phyloP scores from a whole-genome alignment of 768 basidiomycete species.

The Kwoniella newhampshirensis region DNA sequence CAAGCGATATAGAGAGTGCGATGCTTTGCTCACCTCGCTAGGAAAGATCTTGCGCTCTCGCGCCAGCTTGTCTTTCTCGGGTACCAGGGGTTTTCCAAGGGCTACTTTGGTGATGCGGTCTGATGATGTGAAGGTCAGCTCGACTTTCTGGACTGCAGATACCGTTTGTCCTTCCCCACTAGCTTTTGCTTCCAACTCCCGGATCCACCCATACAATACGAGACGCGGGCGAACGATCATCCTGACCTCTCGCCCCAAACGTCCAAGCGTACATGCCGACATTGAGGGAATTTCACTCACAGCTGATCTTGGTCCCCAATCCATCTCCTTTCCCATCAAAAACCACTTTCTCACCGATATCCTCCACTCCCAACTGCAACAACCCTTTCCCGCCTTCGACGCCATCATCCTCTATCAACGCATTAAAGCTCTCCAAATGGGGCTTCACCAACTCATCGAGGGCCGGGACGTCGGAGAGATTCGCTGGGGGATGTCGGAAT shows the following conservation, averaged over 20 bases:
- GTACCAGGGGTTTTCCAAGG: constrained; percentile 79
- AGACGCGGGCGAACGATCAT: too few relatives aligned
- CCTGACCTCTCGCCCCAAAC: too few relatives aligned
- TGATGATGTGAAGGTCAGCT: constrained; percentile 49
- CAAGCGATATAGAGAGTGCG: too few relatives aligned
- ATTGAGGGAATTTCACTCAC: too few relatives aligned
- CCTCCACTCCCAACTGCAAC: constrained; percentile 71
- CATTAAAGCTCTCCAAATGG: constrained; percentile 94
- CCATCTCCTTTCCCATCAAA: constrained; percentile 68
- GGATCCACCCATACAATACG: too few relatives aligned
- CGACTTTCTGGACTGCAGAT: neutral
- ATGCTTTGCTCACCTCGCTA: constrained; percentile 65
- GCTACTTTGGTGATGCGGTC: constrained; percentile 88
- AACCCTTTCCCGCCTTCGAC: constrained; percentile 68
- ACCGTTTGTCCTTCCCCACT: too few relatives aligned
- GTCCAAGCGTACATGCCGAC: too few relatives aligned
- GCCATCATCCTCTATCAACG: constrained; percentile 90
- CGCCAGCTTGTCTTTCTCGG: constrained; percentile 74
- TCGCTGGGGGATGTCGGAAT: constrained; percentile 72
- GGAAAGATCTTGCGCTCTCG: constrained; percentile 80
- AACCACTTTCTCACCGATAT: constrained; percentile 87
- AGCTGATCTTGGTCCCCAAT: constrained; percentile 74
- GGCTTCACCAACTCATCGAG: constrained; percentile 91
- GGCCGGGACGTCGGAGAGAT: constrained; percentile 70
- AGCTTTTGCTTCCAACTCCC: too few relatives aligned